These are phyloP conservation scores for Pseudogymnoascus sp. DNA, from an alignment of 2,329 filamentous ascomycete genomes.

Conservation along the genomic window DNA sequence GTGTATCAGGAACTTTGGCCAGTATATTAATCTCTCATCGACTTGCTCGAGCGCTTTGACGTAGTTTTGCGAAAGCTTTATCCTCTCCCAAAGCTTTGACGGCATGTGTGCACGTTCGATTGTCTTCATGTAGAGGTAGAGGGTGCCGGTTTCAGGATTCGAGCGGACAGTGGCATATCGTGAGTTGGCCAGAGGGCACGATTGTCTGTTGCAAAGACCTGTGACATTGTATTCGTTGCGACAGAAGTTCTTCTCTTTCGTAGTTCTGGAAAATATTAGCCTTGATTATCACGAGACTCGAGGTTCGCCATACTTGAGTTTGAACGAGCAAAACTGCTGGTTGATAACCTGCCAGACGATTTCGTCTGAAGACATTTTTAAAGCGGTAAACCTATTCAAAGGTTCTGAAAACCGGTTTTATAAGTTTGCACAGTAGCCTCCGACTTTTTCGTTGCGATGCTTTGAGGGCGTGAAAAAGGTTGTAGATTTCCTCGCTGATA, in stretches of 20 bases:
- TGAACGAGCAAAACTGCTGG: slow-evolving; percentile 91
- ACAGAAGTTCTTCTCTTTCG: slow-evolving; percentile 87
- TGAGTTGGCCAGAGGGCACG: slow-evolving; percentile 83
- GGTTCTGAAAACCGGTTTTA: neutral
- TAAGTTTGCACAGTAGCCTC: neutral
- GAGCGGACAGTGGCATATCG: slow-evolving; percentile 88
- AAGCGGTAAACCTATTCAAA: neutral
- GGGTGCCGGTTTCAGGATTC: slow-evolving; percentile 68
- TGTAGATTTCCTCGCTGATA: slow-evolving; percentile 7
- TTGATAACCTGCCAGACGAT: slow-evolving; percentile 97
- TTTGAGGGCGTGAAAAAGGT: neutral
- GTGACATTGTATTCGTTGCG: slow-evolving; percentile 89
- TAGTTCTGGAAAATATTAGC: slow-evolving; percentile 47
- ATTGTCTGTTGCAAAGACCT: slow-evolving; percentile 77
- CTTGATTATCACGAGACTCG: slow-evolving; percentile 25
- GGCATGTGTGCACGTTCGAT: slow-evolving; percentile 84
- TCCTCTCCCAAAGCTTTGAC: slow-evolving; percentile 87
- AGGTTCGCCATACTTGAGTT: slow-evolving; percentile 62
- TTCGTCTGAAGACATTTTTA: slow-evolving; percentile 79
- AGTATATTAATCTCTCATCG: slow-evolving; percentile 81
- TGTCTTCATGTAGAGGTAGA: slow-evolving; percentile 97
- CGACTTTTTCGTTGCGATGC: neutral
- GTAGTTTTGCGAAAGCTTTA: slow-evolving; percentile 87
- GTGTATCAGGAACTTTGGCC: slow-evolving; percentile 86
- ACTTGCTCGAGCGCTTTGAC: slow-evolving; percentile 81